Percentiles rank a stretch among this genome's conserved stretches.
These are phyloP conservation scores for Ophiostoma angusticollis DNA, from an alignment of 2,329 filamentous ascomycete genomes.

Conservation along the genomic window DNA sequence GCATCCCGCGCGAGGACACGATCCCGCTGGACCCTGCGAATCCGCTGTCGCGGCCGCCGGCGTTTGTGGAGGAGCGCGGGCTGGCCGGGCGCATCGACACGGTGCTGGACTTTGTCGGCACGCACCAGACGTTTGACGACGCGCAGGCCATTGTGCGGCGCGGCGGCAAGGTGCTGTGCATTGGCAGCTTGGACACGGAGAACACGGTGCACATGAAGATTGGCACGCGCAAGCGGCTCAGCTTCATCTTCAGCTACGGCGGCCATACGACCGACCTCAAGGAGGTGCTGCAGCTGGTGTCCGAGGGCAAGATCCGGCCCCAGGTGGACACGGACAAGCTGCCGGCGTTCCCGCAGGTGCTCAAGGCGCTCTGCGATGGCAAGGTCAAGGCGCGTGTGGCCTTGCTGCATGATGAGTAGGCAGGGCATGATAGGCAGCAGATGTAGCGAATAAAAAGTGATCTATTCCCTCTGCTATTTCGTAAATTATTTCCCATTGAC, in stretches of 20 bases:
- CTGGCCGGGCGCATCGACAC: neutral
- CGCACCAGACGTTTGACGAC: constrained; percentile 5
- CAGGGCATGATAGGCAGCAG: no score
- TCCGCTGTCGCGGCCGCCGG: neutral
- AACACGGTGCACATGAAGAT: constrained; percentile 5
- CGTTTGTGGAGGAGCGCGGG: neutral
- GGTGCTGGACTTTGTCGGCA: constrained; percentile 3
- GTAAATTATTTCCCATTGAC: neutral
- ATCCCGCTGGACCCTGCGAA: neutral
- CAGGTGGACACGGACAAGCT: constrained; percentile 2
- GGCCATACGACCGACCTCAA: constrained; percentile 1
- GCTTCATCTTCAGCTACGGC: constrained; percentile 5
- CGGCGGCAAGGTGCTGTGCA: constrained; percentile 3
- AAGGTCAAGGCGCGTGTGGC: constrained; percentile 3
- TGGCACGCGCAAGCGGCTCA: constrained; percentile 5
- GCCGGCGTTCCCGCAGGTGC: neutral
- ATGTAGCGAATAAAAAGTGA: no score
- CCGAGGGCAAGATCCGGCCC: neutral
- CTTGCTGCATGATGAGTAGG: neutral
- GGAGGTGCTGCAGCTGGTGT: neutral
- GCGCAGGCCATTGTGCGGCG: constrained; percentile 3
- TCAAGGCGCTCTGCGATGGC: neutral
- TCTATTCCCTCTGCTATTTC: neutral
- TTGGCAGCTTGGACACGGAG: constrained; percentile 5
- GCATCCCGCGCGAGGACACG: neutral